Percentiles rank a stretch among this genome's conserved stretches.
These are phyloP conservation scores for Themeda triandra DNA, from an alignment of 176 grass and related monocot species.

Conservation along the genomic window DNA sequence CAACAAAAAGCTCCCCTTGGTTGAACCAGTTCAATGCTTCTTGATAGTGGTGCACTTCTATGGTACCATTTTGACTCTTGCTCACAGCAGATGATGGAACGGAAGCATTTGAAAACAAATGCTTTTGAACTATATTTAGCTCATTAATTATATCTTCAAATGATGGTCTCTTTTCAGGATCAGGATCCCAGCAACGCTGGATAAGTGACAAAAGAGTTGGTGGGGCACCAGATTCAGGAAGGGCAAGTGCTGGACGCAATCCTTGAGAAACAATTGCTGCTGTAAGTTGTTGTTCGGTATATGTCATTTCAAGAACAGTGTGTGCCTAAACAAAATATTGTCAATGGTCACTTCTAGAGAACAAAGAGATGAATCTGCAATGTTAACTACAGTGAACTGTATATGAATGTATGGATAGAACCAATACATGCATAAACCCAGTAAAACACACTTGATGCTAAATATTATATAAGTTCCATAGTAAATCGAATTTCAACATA, in stretches of 20 bases:
- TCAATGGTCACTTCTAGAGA: constrained; percentile 11
- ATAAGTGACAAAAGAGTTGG: constrained; percentile 74
- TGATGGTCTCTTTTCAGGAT: constrained; percentile 75
- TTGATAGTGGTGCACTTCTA: constrained; percentile 45
- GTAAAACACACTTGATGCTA: background rate
- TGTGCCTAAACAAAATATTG: constrained; percentile 66
- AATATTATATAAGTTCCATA: background rate
- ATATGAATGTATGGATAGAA: background rate
- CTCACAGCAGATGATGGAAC: constrained; percentile 18
- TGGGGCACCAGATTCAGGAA: constrained; percentile 60
- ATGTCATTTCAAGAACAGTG: constrained; percentile 98
- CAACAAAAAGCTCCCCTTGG: constrained; percentile 63
- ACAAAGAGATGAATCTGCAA: background rate
- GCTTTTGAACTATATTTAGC: constrained; percentile 44
- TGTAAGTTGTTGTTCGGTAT: constrained; percentile 90
- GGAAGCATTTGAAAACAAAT: constrained; percentile 34
- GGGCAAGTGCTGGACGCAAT: constrained; percentile 65
- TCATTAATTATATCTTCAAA: constrained; percentile 68
- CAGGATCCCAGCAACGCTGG: constrained; percentile 66
- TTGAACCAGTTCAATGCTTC: constrained; percentile 76
- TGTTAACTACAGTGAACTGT: background rate
- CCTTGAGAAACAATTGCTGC: constrained; percentile 79
- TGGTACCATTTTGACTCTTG: constrained; percentile 40
- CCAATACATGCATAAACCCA: background rate
- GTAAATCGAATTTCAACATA: background rate